phyloP scores from a whole-genome alignment of 2,329 filamentous ascomycete species.

The Alternaria hordeiaustralica region DNA sequence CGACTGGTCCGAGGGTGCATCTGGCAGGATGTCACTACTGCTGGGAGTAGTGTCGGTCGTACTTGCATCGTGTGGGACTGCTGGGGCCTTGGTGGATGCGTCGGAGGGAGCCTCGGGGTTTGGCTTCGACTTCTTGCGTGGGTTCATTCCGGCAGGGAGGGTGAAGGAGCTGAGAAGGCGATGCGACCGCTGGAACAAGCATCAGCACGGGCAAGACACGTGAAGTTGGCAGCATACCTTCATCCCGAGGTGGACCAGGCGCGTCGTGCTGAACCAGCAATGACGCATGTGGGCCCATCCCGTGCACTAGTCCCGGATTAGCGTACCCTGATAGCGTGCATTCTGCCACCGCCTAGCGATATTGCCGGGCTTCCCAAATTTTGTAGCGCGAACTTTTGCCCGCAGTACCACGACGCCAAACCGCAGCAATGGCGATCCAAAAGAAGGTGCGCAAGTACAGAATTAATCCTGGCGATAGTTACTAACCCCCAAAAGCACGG shows the following conservation, averaged over 20 bases:
- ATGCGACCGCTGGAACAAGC: slow-evolving; percentile 24
- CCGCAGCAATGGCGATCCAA: slow-evolving; percentile 81
- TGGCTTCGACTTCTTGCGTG: slow-evolving; percentile 52
- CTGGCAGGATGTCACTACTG: slow-evolving; percentile 23
- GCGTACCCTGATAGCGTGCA: slow-evolving; percentile 7
- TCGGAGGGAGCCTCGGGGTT: slow-evolving; percentile 40
- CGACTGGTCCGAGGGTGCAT: slow-evolving; percentile 18
- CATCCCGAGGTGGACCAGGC: slow-evolving; percentile 21
- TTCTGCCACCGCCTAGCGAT: slow-evolving; percentile 29
- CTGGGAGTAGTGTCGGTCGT: slow-evolving; percentile 17
- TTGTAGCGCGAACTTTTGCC: slow-evolving; percentile 28
- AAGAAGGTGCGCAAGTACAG: slow-evolving; percentile 70
- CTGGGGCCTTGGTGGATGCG: slow-evolving; percentile 11
- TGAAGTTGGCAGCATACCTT: slow-evolving; percentile 21
- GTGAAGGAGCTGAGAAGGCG: slow-evolving; percentile 18
- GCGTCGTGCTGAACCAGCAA: slow-evolving; percentile 8
- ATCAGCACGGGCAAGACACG: slow-evolving; percentile 17
- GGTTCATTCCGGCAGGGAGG: slow-evolving; percentile 40
- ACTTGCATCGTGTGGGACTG: slow-evolving; percentile 19
- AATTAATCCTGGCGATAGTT: too few species aligned
- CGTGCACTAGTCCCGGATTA: slow-evolving; percentile 11
- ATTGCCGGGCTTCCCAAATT: slow-evolving; percentile 21
- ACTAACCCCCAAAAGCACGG: slow-evolving; percentile 67
- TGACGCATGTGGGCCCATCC: slow-evolving; percentile 27
- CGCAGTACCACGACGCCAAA: slow-evolving; percentile 22